Conservation (phyloP, 2,329 filamentous ascomycete genomes). For the Lasiodiplodia sp. region DNA sequence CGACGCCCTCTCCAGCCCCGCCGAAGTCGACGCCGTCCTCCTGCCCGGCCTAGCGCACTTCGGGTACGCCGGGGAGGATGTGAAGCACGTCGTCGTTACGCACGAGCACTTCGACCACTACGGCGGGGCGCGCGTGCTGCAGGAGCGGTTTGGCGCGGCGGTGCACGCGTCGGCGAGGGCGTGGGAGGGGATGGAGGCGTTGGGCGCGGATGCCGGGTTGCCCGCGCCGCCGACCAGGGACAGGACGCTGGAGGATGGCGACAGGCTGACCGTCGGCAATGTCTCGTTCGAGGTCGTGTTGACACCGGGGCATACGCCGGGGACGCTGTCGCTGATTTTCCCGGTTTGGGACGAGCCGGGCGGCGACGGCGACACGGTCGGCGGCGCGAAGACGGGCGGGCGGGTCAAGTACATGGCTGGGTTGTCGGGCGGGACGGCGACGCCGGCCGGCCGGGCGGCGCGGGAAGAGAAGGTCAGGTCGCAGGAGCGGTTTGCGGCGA, state of each 20-base stretch:
- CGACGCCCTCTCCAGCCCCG: not conserved
- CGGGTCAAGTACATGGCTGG: not conserved
- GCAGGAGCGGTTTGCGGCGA: slow-evolving; percentile 8
- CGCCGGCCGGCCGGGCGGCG: not conserved
- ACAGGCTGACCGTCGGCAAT: not conserved
- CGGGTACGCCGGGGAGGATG: not conserved
- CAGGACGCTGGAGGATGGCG: not conserved
- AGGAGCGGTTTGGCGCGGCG: not conserved
- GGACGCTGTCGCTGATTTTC: not conserved
- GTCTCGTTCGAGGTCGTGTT: not conserved
- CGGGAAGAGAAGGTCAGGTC: not conserved
- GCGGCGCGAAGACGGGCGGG: not conserved
- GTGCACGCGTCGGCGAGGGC: not conserved
- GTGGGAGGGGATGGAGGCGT: not conserved
- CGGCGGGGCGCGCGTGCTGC: not conserved
- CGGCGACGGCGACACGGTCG: no score
- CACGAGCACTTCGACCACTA: not conserved
- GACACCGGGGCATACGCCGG: not conserved
- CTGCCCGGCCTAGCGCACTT: not conserved
- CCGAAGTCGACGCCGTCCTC: not conserved
- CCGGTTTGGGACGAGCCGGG: not conserved
- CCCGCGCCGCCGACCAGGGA: not conserved
- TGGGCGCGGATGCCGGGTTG: not conserved
- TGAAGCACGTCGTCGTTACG: not conserved
- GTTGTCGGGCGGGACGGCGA: not conserved